Evolutionary conservation across 169 alveolate genomes (phyloP).

Genomic region (Hepatocystis sp.): DNA sequence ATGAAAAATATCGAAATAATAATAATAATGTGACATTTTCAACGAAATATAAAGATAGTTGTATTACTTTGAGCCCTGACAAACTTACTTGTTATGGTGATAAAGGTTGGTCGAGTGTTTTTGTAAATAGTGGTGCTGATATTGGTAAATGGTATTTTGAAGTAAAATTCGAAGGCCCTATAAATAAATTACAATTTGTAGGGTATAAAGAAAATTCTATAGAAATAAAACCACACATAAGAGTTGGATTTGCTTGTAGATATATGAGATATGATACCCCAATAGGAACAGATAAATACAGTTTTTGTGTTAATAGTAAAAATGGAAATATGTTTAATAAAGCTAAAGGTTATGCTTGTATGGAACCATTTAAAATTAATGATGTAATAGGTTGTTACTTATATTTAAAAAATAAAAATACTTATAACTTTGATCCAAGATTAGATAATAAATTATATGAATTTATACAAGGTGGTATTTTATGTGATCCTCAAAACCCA

Average conservation of each 20-base stretch:
- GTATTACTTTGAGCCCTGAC: conserved; percentile 41
- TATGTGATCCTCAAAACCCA: conserved; percentile 87
- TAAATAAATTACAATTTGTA: conserved; percentile 43
- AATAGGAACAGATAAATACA: conserved; percentile 82
- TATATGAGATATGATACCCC: conserved; percentile 89
- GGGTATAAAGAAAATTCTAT: conserved; percentile 43
- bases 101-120: conserved; percentile 77
- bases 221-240: conserved; percentile 32
- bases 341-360: conserved; percentile 77
- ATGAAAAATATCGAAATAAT: conserved; percentile 37
- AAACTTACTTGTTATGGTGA: conserved; percentile 74
- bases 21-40: conserved; percentile 68
- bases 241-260: conserved; percentile 92
- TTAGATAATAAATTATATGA: conserved; percentile 86
- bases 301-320: conserved; percentile 73
- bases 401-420: conserved; percentile 76
- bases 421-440: conserved; percentile 86
- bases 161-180: conserved; percentile 74
- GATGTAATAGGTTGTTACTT: conserved; percentile 85
- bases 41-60: conserved; percentile 68
- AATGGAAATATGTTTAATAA: conserved; percentile 77
- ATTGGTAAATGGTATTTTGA: conserved; percentile 82
- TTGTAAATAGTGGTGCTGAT: conserved; percentile 68
- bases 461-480: conserved; percentile 86
- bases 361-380: conserved; percentile 75